phyloP scores from a whole-genome alignment of 2,329 filamentous ascomycete species.

The Penicillium sp. region DNA sequence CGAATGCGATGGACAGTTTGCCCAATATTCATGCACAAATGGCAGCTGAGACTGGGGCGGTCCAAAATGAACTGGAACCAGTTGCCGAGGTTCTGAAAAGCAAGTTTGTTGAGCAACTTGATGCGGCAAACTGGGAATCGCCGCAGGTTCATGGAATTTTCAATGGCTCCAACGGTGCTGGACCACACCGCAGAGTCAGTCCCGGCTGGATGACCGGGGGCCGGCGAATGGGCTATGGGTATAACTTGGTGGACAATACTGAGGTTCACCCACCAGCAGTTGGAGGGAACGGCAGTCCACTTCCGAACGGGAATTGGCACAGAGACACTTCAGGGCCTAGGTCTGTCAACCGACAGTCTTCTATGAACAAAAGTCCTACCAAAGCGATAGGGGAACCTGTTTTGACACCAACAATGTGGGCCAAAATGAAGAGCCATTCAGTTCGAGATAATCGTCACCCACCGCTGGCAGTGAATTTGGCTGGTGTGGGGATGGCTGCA shows the following conservation, averaged over 20 bases:
- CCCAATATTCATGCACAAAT: conserved; percentile 8
- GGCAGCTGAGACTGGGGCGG: background rate
- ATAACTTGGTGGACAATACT: conserved; percentile 34
- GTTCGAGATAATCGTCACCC: background rate
- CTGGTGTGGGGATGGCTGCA: background rate
- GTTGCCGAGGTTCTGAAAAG: conserved; percentile 23
- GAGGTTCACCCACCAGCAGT: conserved; percentile 15
- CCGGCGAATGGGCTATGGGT: conserved; percentile 43
- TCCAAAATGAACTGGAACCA: background rate
- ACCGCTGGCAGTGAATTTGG: background rate
- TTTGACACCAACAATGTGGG: conserved; percentile 3
- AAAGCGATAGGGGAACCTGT: background rate
- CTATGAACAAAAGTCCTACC: background rate
- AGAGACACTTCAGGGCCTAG: background rate
- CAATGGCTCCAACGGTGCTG: conserved; percentile 3
- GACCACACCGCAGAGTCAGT: conserved; percentile 36
- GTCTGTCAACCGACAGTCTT: background rate
- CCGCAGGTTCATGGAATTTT: background rate
- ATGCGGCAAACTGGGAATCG: conserved; percentile 9
- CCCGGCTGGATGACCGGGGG: conserved; percentile 46
- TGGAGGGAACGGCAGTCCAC: background rate
- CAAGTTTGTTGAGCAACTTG: conserved; percentile 38
- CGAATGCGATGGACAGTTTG: conserved; percentile 1
- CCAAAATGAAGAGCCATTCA: conserved; percentile 5
- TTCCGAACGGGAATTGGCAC: background rate